phyloP scores from a whole-genome alignment of 2,329 filamentous ascomycete species.

The Purpureocillium lavendulum region DNA sequence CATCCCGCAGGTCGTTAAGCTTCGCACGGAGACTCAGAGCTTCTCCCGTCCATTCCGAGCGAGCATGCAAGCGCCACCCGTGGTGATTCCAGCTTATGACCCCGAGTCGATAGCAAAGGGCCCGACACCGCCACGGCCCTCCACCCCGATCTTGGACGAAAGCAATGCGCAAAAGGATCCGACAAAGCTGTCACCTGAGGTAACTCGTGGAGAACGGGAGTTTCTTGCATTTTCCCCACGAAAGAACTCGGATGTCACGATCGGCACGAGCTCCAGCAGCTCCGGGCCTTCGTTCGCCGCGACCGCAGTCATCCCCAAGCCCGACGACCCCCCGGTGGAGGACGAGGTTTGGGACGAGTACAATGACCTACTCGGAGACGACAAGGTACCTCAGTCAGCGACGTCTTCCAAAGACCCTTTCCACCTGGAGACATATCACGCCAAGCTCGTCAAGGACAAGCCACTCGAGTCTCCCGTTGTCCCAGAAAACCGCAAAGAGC shows the following conservation, averaged over 20 bases:
- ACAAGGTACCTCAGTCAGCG: constrained; percentile 38
- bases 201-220: constrained; percentile 36
- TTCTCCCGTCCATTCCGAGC: constrained; percentile 75
- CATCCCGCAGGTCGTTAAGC: constrained; percentile 74
- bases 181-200: constrained; percentile 10
- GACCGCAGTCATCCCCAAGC: constrained; percentile 57
- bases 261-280: constrained; percentile 49
- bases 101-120: constrained; percentile 38
- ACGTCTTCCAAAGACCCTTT: constrained; percentile 52
- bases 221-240: constrained; percentile 68
- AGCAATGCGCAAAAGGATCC: constrained; percentile 2
- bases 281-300: constrained; percentile 57
- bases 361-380: constrained; percentile 67
- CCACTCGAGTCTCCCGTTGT: constrained; percentile 40
- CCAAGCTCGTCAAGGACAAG: constrained; percentile 24
- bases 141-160: constrained; percentile 28
- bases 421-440: constrained; percentile 42
- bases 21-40: constrained; percentile 61
- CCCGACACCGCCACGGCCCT: constrained; percentile 32
- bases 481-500: constrained; percentile 20
- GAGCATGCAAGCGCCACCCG: constrained; percentile 31
- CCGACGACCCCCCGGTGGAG: constrained; percentile 56
- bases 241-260: constrained; percentile 59
- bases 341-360: constrained; percentile 96
- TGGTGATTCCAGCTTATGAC: constrained; percentile 20